A percentile compares a stretch with the other conserved stretches of the same genome.
Evolutionary conservation across 2,329 filamentous ascomycete species (phyloP).

Genomic region (Beauveria caledonica): DNA sequence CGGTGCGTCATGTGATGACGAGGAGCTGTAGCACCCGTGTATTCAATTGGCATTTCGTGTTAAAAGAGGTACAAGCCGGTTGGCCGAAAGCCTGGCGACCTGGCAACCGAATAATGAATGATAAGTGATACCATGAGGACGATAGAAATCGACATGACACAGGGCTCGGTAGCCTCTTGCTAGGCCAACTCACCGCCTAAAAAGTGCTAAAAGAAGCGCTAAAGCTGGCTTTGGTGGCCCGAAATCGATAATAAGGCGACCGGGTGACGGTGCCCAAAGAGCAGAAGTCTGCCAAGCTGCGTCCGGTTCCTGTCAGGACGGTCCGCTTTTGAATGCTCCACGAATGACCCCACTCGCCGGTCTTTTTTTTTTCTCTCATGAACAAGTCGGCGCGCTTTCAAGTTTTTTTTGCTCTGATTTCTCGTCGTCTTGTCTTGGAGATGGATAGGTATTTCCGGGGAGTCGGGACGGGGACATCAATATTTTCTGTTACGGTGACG

Average conservation of each 20-base stretch:
- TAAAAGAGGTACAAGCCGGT: background rate
- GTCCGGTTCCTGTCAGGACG: slow-evolving; percentile 2
- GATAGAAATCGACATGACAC: background rate
- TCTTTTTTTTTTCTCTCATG: background rate
- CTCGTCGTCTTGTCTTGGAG: background rate
- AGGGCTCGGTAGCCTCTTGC: background rate
- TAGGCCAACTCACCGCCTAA: background rate
- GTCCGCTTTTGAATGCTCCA: background rate
- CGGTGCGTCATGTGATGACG: background rate
- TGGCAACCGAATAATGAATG: too few species aligned
- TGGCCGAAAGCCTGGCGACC: too few species aligned
- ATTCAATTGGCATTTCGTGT: too few species aligned
- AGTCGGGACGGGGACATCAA: too few species aligned
- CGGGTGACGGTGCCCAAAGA: background rate
- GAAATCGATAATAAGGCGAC: background rate
- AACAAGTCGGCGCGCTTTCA: background rate
- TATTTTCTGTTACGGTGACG: background rate
- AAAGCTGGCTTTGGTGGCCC: background rate
- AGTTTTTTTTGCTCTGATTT: background rate
- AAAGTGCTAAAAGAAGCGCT: background rate
- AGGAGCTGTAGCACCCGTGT: too few species aligned
- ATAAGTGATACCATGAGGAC: too few species aligned
- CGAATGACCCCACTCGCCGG: background rate
- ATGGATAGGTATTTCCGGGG: background rate
- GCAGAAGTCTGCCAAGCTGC: background rate